A percentile compares a stretch with the other conserved stretches of the same genome.
Evolutionary conservation across 768 basidiomycete genomes (phyloP).

Genomic region (Phanerodontia chrysosporium): DNA sequence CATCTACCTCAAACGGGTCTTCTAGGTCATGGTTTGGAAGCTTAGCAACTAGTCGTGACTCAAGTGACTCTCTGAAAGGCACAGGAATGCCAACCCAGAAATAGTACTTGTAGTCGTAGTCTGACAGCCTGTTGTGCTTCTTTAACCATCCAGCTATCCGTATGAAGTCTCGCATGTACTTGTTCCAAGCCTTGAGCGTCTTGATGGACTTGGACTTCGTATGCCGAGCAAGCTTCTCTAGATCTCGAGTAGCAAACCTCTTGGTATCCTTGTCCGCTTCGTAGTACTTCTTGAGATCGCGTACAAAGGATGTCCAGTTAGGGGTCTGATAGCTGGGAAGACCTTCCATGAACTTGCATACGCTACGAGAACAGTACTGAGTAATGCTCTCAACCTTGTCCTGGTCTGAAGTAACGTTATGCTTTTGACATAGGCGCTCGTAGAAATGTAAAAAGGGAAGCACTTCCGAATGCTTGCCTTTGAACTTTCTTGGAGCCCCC

Average conservation of each 20-base stretch:
- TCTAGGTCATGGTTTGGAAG: neutral
- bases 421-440: neutral
- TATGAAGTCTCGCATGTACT: constrained; percentile 3
- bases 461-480: neutral
- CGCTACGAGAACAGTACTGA: constrained; percentile 7
- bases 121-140: neutral
- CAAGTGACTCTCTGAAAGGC: neutral
- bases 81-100: constrained; percentile 1
- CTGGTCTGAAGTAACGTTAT: neutral
- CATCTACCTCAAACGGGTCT: neutral
- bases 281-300: neutral
- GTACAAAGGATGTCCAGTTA: neutral
- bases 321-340: neutral
- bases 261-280: constrained; percentile 3
- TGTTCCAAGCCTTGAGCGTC: neutral
- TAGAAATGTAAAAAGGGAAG: neutral
- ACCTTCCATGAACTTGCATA: constrained; percentile 3
- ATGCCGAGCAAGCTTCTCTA: neutral
- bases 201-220: neutral
- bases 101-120: neutral
- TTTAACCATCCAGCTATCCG: constrained; percentile 4
- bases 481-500: constrained; percentile 4
- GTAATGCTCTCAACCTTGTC: constrained; percentile 5
- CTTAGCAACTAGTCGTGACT: neutral
- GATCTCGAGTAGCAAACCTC: neutral